Evolutionary conservation across 148 eudicot genomes (phyloP), one percentile per base, ranked within the genome.

Genomic region (Nepenthes gracilis): DNA sequence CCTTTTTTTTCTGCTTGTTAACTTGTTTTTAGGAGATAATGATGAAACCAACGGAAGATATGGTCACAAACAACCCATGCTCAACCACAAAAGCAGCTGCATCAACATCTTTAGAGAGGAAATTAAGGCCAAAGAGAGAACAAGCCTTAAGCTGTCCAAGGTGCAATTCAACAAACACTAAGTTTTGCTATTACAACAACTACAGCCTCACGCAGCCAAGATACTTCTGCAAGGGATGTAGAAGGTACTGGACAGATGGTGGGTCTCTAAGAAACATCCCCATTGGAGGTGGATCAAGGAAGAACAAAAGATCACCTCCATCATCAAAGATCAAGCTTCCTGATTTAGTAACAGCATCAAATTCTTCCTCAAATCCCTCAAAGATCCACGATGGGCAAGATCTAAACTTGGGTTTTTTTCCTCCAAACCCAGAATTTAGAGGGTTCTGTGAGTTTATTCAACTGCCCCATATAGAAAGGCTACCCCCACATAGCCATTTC

Each of bases 141-240:
- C 78, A 67, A 62, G 80, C 76, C 51, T n/a, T 80, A 45, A 76
- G 76, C 72, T 80, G 84, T 47, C 84, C 81, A 58, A 70, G 84
- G 50, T 76, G 84, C 81, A 68, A 60, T 54, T 80, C 84, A 11
- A 71, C 72, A 0, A 73, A 80, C 61, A 80, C 84, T 2, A 80
- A 80, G 57, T 80, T 80, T 54, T 80, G 84, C 57, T 80, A 80
- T 59, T 80, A 80, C 76, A 80, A 80, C 74, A 80, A 80, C 61
- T 80, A 80, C 59, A 76, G 78, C 40, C 78, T 80, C 3, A 40
- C 84, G 6, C 84, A 80, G 56, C 84, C 84, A 36, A 76, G 84
- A 40, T 74, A 76, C 62, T 76, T 80, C 15, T 80, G 84, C 76
- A 80, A 80, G 74, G 73, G 78, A 23, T 80, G 84, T 67, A 72